phyloP scores from a whole-genome alignment of 164 flowering plant species.

The Stephania yunnanensis region DNA sequence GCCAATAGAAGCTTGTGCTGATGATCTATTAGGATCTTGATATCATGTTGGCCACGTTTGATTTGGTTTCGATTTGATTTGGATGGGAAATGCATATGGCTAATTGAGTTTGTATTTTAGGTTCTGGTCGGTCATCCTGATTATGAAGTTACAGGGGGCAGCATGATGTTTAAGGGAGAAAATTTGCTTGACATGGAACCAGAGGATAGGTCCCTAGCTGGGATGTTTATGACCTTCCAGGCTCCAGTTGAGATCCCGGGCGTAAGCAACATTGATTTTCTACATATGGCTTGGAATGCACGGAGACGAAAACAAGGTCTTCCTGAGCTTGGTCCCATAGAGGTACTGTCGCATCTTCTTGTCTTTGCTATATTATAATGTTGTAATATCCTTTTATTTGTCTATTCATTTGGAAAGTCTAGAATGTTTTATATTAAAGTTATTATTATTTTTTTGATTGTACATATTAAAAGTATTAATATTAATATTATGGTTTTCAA shows the following conservation, averaged over 20 bases:
- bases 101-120: conserved; percentile 29
- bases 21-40: neutral
- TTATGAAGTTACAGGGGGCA: conserved; percentile 95
- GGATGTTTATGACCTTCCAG: conserved; percentile 96
- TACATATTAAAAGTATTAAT: no score
- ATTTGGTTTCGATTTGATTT: neutral
- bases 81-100: neutral
- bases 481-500: no score
- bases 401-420: no score
- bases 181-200: conserved; percentile 90
- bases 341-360: conserved; percentile 37
- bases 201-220: conserved; percentile 88
- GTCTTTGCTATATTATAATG: neutral
- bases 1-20: neutral
- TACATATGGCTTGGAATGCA: conserved; percentile 93
- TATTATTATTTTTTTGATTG: no score
- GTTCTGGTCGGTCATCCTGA: conserved; percentile 99
- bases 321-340: conserved; percentile 76
- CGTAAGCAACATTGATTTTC: conserved; percentile 76
- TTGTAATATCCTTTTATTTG: neutral
- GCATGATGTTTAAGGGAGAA: conserved; percentile 75
- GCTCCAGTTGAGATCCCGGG: conserved; percentile 93
- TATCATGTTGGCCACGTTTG: neutral
- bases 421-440: neutral
- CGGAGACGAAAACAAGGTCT: conserved; percentile 64